phyloP scores from a whole-genome alignment of 306 rosid genomes.

The Malus sieversii region DNA sequence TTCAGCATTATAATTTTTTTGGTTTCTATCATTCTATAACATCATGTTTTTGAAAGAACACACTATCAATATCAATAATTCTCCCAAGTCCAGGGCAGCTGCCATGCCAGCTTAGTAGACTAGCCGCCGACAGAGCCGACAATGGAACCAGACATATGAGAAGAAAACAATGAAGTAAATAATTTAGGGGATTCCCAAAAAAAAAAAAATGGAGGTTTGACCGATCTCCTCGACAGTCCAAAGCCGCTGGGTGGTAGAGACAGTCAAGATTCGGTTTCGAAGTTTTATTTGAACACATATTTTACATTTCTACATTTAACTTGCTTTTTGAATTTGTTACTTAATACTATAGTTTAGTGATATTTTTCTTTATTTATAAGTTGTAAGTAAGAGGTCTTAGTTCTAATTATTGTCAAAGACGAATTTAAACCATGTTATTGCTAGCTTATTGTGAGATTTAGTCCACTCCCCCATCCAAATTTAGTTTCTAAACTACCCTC shows the following conservation, averaged over 20 bases:
- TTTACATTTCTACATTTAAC: no score
- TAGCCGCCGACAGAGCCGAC: constrained; percentile 22
- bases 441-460: no score
- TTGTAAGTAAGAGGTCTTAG: no score
- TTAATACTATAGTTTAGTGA: no score
- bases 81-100: not conserved
- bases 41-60: not conserved
- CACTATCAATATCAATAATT: not conserved
- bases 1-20: no score
- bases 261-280: constrained; percentile 28
- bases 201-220: constrained; percentile 23
- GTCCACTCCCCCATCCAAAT: no score
- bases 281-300: not conserved
- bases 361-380: no score
- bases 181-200: not conserved
- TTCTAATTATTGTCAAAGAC: no score
- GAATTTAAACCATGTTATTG: no score
- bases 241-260: constrained; percentile 29
- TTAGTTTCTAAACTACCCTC: no score
- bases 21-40: not conserved
- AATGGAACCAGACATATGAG: not conserved
- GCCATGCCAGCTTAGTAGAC: not conserved
- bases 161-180: not conserved
- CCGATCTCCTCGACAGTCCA: constrained; percentile 30
- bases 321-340: no score